Base-by-base conservation (phyloP, 1,139 yeast species). In the Hyphopichia khmerensis region DNA sequence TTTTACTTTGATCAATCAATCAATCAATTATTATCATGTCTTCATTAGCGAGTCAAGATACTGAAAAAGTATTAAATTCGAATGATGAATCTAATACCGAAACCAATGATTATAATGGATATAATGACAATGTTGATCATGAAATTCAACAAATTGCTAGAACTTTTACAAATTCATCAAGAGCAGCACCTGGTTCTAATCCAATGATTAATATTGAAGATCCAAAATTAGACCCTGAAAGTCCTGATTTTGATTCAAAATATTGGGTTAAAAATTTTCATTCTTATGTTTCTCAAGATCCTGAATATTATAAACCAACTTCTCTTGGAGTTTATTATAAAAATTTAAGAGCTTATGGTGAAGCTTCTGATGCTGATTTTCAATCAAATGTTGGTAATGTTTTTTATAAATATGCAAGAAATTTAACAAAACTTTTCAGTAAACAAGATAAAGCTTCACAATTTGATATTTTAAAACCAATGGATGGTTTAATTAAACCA, bases 401-500 rank as follows among this genome's bases (percentile, higher is more conserved):
- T 13, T 11, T 23, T 3, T 18, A 6, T 16, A 39, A 39, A 21
- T 21, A 14, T 52, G 52, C 47, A 27, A 23, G 18, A 13, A 19
- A 35, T 17, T 7, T 30, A 2, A n/a, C 40, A 7, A 27, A 38
- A 15, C 35, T 39, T 6, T 39, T 35, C 5, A 9, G 29, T 3
- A 42, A 39, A 37, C 29, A 39, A 32, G 40, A 35, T 39, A 32
- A 36, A 24, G 37, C 34, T 21, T 31, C 60, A 19, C 57, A 63
- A 56, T 81, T 72, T 40, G 82, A 83, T 45, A 86, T 86, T 47
- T 64, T 84, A 51, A 77, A 80, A 53, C 72, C 83, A 18, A 81
- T 84, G 82, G 87, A 84, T 50, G 91, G 86, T 23, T 53, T 82
- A 6, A 68, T 84, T 48, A 67, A 70, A 36, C 86, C 93, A 0